Conservation (phyloP, 2,329 filamentous ascomycete genomes). For the Penicillium freii region DNA sequence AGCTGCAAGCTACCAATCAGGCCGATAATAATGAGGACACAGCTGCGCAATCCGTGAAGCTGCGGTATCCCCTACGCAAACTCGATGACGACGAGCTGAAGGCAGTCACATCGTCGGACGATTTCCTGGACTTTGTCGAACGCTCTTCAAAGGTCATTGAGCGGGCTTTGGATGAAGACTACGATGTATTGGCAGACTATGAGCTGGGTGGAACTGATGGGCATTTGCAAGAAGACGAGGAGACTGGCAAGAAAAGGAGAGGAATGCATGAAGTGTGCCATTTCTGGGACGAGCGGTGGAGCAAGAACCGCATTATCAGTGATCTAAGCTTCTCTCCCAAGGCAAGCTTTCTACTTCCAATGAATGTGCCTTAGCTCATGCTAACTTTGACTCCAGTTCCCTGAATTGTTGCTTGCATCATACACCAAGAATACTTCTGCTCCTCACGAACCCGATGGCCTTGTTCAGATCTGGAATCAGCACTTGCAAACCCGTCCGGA, state of each 20-base stretch:
- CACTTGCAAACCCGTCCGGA: slow-evolving; percentile 93
- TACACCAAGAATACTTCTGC: slow-evolving; percentile 98
- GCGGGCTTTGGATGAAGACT: slow-evolving; percentile 89
- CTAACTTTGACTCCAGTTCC: slow-evolving; percentile 57
- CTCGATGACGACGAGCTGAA: slow-evolving; percentile 82
- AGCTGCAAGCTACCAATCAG: slow-evolving; percentile 69
- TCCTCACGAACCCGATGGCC: slow-evolving; percentile 86
- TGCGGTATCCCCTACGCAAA: slow-evolving; percentile 72
- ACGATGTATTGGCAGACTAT: slow-evolving; percentile 94
- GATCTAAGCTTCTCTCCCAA: slow-evolving; percentile 94
- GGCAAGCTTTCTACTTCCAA: slow-evolving; percentile 40
- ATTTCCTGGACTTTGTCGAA: slow-evolving; percentile 94
- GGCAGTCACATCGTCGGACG: slow-evolving; percentile 85
- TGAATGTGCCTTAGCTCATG: not conserved
- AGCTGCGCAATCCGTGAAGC: slow-evolving; percentile 44
- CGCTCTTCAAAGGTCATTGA: slow-evolving; percentile 96
- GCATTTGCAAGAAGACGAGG: slow-evolving; percentile 75
- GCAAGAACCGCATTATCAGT: slow-evolving; percentile 95
- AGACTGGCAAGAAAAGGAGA: slow-evolving; percentile 47
- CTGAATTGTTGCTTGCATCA: slow-evolving; percentile 85
- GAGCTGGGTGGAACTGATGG: slow-evolving; percentile 71
- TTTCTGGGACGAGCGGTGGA: slow-evolving; percentile 94
- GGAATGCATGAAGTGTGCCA: slow-evolving; percentile 76
- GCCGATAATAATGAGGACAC: slow-evolving; percentile 33
- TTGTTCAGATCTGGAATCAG: slow-evolving; percentile 95